Evolutionary conservation across 139 green algal species (phyloP), one percentile per base, ranked within the genome.

Genomic region (Chlorella sp.): DNA sequence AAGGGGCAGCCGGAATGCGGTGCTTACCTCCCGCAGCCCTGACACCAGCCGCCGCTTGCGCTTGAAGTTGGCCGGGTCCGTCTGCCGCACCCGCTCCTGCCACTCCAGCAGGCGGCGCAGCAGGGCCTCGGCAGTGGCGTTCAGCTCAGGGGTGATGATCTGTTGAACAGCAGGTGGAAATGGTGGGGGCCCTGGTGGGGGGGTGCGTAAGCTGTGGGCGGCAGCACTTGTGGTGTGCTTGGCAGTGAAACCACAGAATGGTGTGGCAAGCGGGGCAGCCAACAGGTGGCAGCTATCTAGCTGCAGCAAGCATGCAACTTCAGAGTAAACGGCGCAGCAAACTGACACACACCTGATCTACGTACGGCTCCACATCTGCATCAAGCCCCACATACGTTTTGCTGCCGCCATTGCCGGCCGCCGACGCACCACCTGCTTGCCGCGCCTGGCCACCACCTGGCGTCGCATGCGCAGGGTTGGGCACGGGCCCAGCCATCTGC

Each of bases 21-120:
- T 28, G 26, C 63, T 20, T 36, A 80, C 86, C 82, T 90, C 86
- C 34, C 86, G 80, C 74, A 90, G 72, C 34, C 91, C 91, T 9
- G 86, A 91, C 34, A 94, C 88, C 71, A 94, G 74, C 26, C 91
- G 85, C 78, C 92, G 88, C 68, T 89, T 90, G 64, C 78, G 89
- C 63, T 84, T 81, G 41, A 67, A 76, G 64, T 94, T 93, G 26
- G 78, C 15, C 3, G 88, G 84, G 70, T 93, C 82, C 3, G 73
- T 65, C 17, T 75, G 79, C 28, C 86, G 79, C 25, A 68, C 68
- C 23, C 91, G 87, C 67, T 94, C 88, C 86, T 94, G 91, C 87
- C 92, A 94, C 74, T 74, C 79, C 74, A 90, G 84, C 83, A 94
- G 88, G 76, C 87, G 83, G 51, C 87, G 81, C 83, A 94, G 86